These are phyloP conservation scores for Gentiana macrophylla DNA, from an alignment of 257 asterid species.

Conservation along the genomic window DNA sequence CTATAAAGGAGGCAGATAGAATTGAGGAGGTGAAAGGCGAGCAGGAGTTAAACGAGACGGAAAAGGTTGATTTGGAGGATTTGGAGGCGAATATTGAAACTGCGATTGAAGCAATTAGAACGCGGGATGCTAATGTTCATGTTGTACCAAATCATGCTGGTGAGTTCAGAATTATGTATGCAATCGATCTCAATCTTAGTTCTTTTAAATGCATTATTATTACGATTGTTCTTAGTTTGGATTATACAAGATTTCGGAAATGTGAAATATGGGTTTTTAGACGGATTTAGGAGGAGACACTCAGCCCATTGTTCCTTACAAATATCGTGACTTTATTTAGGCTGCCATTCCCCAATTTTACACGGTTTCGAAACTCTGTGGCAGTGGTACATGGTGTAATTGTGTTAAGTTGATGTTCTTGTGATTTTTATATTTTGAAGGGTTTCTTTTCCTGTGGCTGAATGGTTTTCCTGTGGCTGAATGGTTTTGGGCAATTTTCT, in stretches of 20 bases:
- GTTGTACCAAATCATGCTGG: constrained; percentile 96
- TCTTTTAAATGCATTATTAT: background rate
- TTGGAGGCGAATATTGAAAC: constrained; percentile 78
- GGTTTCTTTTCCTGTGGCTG: background rate
- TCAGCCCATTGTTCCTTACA: too few species aligned
- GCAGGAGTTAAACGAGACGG: constrained; percentile 34
- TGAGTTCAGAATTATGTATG: constrained; percentile 17
- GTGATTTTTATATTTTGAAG: background rate
- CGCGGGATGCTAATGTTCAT: constrained; percentile 56
- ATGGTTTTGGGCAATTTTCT: background rate
- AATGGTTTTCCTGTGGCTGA: too few species aligned
- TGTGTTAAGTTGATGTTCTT: background rate
- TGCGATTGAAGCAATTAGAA: constrained; percentile 44
- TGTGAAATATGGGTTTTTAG: too few species aligned
- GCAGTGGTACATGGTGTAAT: background rate
- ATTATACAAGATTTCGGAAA: too few species aligned
- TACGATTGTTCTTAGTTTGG: too few species aligned
- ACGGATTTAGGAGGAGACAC: too few species aligned
- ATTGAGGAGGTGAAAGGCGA: constrained; percentile 32
- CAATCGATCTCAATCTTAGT: background rate
- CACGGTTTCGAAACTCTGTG: too few species aligned
- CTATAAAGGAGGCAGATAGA: constrained; percentile 22
- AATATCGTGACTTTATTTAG: too few species aligned
- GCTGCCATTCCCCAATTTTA: too few species aligned
- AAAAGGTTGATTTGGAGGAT: constrained; percentile 55